Percentiles rank a stretch among this genome's conserved stretches.
These are phyloP conservation scores for Pezicula neosporulosa DNA, from an alignment of 2,329 filamentous ascomycete genomes.

Conservation along the genomic window DNA sequence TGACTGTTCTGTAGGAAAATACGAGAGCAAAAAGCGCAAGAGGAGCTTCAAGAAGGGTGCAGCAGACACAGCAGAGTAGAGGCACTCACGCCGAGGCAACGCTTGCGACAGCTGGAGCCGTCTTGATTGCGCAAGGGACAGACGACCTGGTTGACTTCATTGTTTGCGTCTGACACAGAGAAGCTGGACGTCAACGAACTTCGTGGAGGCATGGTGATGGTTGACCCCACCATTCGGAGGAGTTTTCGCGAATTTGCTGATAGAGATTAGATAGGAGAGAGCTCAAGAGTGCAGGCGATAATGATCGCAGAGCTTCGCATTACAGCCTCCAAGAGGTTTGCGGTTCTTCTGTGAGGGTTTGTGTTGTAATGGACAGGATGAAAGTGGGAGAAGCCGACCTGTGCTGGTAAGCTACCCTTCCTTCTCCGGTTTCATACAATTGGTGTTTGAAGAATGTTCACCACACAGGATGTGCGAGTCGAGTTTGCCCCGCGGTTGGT, in stretches of 20 bases:
- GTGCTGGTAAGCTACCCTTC: background rate
- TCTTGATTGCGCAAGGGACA: slow-evolving; percentile 95
- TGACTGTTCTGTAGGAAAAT: slow-evolving; percentile 21
- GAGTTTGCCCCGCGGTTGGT: background rate
- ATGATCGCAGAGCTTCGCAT: slow-evolving; percentile 9
- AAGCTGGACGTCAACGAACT: slow-evolving; percentile 85
- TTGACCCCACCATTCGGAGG: slow-evolving; percentile 54
- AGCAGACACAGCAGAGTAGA: slow-evolving; percentile 26
- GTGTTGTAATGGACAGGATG: background rate
- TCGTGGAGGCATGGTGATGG: slow-evolving; percentile 74
- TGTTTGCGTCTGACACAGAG: slow-evolving; percentile 86
- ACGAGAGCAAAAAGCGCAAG: slow-evolving; percentile 18
- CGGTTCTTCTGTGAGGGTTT: background rate
- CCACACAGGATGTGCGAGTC: no score
- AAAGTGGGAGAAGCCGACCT: background rate
- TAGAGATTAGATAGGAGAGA: slow-evolving; percentile 1
- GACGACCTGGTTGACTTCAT: slow-evolving; percentile 97
- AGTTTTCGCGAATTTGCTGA: background rate
- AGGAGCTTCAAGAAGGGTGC: slow-evolving; percentile 21
- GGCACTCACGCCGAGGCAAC: slow-evolving; percentile 91
- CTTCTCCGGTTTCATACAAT: slow-evolving; percentile 9
- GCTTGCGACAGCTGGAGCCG: slow-evolving; percentile 93
- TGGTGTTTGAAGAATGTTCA: slow-evolving; percentile 9
- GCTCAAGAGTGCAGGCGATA: slow-evolving; percentile 13
- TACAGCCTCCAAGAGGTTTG: slow-evolving; percentile 1